phyloP scores from a whole-genome alignment of 352 stramenopile species.

The Pythium rishiriense region DNA sequence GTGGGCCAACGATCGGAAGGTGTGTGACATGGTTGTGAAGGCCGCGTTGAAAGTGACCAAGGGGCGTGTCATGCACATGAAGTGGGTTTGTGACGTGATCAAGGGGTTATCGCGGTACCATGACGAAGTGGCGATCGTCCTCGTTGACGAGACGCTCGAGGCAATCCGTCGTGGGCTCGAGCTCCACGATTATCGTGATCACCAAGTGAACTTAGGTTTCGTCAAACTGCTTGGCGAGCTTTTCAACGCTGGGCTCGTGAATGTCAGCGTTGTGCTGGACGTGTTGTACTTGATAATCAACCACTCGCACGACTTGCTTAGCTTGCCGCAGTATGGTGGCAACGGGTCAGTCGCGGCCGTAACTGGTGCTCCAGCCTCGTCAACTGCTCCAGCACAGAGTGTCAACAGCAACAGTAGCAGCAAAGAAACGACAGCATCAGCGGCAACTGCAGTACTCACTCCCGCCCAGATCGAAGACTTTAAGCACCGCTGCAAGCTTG shows the following conservation, averaged over 20 bases:
- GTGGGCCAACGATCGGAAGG: slow-evolving; percentile 67
- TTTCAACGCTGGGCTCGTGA: slow-evolving; percentile 91
- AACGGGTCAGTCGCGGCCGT: neutral
- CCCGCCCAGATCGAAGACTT: slow-evolving; percentile 51
- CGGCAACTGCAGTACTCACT: slow-evolving; percentile 19
- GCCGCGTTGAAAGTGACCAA: slow-evolving; percentile 93
- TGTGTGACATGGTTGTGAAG: slow-evolving; percentile 77
- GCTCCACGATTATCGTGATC: slow-evolving; percentile 88
- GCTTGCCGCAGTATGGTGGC: slow-evolving; percentile 50
- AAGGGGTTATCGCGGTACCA: slow-evolving; percentile 85
- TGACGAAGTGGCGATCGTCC: slow-evolving; percentile 85
- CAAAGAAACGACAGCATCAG: neutral
- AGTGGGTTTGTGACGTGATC: slow-evolving; percentile 87
- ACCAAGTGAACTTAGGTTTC: slow-evolving; percentile 93
- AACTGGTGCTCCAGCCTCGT: neutral
- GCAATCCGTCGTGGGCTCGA: slow-evolving; percentile 90
- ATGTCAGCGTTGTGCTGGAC: slow-evolving; percentile 91
- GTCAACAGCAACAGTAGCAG: neutral
- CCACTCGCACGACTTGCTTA: slow-evolving; percentile 93
- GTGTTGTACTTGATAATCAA: slow-evolving; percentile 95
- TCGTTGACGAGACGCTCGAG: slow-evolving; percentile 95
- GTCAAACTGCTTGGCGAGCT: slow-evolving; percentile 94
- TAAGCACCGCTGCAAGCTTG: slow-evolving; percentile 62
- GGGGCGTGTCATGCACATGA: slow-evolving; percentile 87
- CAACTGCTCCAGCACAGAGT: neutral